These are phyloP conservation scores for Pholiota adiposa DNA, from an alignment of 1,284 basidiomycete genomes.

Conservation along the genomic window DNA sequence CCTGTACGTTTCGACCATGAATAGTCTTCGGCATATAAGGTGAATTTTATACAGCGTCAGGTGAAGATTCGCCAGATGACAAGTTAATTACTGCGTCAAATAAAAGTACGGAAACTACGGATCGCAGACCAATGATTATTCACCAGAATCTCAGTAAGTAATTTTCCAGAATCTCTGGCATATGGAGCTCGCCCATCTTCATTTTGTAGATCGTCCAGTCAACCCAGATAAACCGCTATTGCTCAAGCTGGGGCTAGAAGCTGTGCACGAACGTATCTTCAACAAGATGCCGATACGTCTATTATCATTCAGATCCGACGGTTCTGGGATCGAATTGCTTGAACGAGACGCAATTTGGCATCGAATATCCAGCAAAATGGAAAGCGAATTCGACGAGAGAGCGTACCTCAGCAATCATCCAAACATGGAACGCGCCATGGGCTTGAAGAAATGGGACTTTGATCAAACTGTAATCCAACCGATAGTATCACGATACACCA, in stretches of 20 bases:
- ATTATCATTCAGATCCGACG: background rate
- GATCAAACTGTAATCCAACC: background rate
- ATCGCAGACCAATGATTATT: too few species aligned
- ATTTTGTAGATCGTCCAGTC: background rate
- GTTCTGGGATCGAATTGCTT: background rate
- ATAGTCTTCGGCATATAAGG: too few species aligned
- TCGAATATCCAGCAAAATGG: background rate
- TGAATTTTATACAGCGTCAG: too few species aligned
- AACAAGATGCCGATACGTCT: slow-evolving; percentile 1
- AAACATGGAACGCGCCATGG: background rate
- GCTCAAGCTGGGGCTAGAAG: background rate
- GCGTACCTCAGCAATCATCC: background rate
- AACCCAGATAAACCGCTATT: background rate
- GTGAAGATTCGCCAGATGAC: too few species aligned
- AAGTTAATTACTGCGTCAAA: too few species aligned
- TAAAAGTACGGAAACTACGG: too few species aligned
- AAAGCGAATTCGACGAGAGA: background rate
- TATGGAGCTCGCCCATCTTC: too few species aligned
- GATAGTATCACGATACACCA: background rate
- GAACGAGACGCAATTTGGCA: slow-evolving; percentile 3
- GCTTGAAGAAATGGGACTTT: background rate
- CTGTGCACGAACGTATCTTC: background rate
- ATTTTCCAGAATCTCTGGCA: too few species aligned
- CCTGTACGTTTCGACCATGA: too few species aligned
- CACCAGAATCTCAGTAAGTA: too few species aligned